A percentile compares a stretch with the other conserved stretches of the same genome.
phyloP scores from a whole-genome alignment of 225 moss, liverwort and hornwort species.

The Lunularia cruciata region DNA sequence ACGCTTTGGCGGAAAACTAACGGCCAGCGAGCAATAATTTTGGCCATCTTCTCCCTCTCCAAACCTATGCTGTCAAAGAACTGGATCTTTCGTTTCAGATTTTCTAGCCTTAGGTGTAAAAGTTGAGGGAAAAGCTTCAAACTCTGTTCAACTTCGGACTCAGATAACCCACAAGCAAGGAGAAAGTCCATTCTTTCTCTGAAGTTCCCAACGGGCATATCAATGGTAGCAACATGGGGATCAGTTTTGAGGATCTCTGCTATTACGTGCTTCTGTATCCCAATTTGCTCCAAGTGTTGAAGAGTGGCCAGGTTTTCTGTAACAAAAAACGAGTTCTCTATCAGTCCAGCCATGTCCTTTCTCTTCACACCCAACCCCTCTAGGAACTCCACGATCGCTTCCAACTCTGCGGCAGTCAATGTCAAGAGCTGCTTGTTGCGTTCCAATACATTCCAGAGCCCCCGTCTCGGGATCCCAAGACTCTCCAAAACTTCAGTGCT shows the following conservation, averaged over 20 bases:
- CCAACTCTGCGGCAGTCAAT: conserved; percentile 32
- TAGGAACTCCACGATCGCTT: conserved; percentile 32
- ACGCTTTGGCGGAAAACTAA: conserved; percentile 42
- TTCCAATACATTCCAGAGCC: conserved; percentile 36
- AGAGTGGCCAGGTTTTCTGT: conserved; percentile 31
- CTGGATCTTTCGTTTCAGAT: conserved; percentile 47
- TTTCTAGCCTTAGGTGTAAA: conserved; percentile 45
- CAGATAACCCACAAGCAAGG: conserved; percentile 39
- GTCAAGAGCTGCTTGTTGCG: conserved; percentile 39
- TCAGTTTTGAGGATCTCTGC: conserved; percentile 32
- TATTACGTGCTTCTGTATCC: conserved; percentile 36
- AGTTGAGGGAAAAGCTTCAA: conserved; percentile 45
- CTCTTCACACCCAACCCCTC: conserved; percentile 39
- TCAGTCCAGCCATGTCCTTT: conserved; percentile 34
- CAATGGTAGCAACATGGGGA: conserved; percentile 17
- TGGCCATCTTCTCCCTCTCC: conserved; percentile 46
- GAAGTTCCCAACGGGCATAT: conserved; percentile 37
- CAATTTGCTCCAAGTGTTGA: conserved; percentile 33
- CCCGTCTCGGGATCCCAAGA: conserved; percentile 30
- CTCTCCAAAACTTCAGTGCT: conserved; percentile 37
- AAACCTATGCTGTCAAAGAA: conserved; percentile 54
- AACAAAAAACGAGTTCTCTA: conserved; percentile 38
- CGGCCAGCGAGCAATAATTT: conserved; percentile 46
- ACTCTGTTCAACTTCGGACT: conserved; percentile 37
- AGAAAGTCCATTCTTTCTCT: conserved; percentile 43